phyloP scores from a whole-genome alignment of 768 basidiomycete species.

The Mycena capillaripes region DNA sequence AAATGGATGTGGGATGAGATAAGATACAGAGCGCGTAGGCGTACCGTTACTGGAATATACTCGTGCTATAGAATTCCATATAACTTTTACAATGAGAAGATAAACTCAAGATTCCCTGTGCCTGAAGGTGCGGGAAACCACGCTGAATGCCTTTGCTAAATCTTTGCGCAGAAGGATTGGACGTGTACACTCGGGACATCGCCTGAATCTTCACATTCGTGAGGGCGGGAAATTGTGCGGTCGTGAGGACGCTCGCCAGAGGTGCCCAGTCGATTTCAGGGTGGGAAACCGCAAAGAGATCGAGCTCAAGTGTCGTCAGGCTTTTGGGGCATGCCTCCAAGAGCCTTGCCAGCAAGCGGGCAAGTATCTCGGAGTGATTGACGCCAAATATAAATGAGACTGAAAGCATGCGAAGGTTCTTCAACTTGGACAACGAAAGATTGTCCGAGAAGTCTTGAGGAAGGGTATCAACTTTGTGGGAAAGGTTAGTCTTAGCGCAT shows the following conservation, averaged over 20 bases:
- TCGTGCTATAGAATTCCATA: too few species aligned
- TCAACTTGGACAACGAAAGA: background rate
- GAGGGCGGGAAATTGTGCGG: background rate
- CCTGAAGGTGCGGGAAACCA: background rate
- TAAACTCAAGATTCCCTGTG: background rate
- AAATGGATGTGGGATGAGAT: too few species aligned
- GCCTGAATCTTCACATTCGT: background rate
- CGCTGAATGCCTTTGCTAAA: background rate
- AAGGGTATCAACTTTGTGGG: background rate
- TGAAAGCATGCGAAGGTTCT: background rate
- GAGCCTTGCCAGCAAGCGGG: background rate
- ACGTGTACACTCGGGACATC: background rate
- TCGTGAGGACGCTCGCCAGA: background rate
- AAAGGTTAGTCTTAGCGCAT: background rate
- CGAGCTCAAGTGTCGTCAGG: background rate
- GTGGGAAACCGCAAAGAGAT: background rate
- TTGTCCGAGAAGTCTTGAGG: background rate
- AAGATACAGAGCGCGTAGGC: too few species aligned
- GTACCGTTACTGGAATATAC: too few species aligned
- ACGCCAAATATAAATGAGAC: background rate
- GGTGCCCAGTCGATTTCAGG: background rate
- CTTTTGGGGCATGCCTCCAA: background rate
- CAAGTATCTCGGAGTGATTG: background rate
- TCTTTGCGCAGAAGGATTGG: background rate
- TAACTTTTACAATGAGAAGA: too few species aligned